These are phyloP conservation scores for Dysphania ambrosioides DNA, from an alignment of 148 eudicot genomes.

Conservation along the genomic window DNA sequence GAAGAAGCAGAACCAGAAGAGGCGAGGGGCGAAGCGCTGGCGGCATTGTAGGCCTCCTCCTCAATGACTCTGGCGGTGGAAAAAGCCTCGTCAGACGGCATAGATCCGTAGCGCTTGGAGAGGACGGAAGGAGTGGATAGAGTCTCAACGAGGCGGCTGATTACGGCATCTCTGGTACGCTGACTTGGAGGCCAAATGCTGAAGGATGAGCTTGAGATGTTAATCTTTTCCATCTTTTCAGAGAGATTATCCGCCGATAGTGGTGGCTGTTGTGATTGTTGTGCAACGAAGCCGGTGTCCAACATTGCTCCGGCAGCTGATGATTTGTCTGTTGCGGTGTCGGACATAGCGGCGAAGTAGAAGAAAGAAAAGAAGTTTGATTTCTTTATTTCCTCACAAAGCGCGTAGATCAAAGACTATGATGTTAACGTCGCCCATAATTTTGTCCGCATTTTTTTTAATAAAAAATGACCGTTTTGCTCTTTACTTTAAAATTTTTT, in stretches of 20 bases:
- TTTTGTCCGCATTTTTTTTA: too few species aligned
- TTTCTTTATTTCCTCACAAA: too few species aligned
- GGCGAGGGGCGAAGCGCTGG: too few species aligned
- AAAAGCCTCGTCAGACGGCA: conserved; percentile 58
- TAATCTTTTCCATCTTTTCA: conserved; percentile 33
- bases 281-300: conserved; percentile 2
- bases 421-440: too few species aligned
- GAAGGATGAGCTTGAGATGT: conserved; percentile 54
- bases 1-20: conserved; percentile 10
- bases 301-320: not conserved
- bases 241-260: conserved; percentile 22
- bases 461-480: too few species aligned
- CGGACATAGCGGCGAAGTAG: not conserved
- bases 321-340: conserved; percentile 23
- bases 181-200: conserved; percentile 88
- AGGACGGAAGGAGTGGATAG: conserved; percentile 68
- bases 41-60: conserved; percentile 56
- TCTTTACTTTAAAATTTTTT: too few species aligned
- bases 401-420: too few species aligned
- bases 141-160: conserved; percentile 66
- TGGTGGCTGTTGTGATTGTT: not conserved
- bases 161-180: conserved; percentile 85
- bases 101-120: conserved; percentile 81
- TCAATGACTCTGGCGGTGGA: conserved; percentile 53
- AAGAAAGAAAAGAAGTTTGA: not conserved